phyloP scores from a whole-genome alignment of 306 rosid genomes.

The Cucumis hystrix region DNA sequence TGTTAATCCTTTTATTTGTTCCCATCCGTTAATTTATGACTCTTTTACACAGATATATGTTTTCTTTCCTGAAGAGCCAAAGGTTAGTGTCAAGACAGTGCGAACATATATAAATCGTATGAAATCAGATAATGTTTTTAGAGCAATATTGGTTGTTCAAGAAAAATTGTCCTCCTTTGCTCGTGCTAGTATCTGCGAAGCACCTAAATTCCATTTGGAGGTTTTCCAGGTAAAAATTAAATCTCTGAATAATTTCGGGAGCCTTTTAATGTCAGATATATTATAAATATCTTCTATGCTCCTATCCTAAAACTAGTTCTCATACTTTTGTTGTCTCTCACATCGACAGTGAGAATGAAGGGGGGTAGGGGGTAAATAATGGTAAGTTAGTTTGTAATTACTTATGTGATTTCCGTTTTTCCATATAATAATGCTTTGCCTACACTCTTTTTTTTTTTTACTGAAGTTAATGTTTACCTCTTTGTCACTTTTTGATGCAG shows the following conservation, averaged over 20 bases:
- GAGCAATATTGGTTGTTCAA: constrained; percentile 54
- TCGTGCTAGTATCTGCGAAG: constrained; percentile 23
- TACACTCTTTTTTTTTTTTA: no score
- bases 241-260: background rate
- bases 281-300: background rate
- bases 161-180: constrained; percentile 47
- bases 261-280: background rate
- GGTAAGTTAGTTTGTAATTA: background rate
- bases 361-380: background rate
- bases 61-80: constrained; percentile 54
- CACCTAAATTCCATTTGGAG: constrained; percentile 47
- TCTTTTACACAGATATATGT: constrained; percentile 42
- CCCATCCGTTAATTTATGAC: background rate
- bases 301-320: background rate
- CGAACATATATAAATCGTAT: constrained; percentile 45
- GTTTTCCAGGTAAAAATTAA: constrained; percentile 54
- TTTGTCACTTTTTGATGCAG: constrained; percentile 23
- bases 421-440: no score
- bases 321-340: background rate
- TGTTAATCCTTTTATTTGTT: background rate
- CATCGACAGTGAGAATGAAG: background rate
- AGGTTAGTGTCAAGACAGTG: constrained; percentile 47
- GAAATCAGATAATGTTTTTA: constrained; percentile 51
- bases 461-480: background rate
- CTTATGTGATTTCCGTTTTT: no score